Base-by-base conservation (phyloP, 2,329 filamentous ascomycete species). In the Lecanicillium sp. region DNA sequence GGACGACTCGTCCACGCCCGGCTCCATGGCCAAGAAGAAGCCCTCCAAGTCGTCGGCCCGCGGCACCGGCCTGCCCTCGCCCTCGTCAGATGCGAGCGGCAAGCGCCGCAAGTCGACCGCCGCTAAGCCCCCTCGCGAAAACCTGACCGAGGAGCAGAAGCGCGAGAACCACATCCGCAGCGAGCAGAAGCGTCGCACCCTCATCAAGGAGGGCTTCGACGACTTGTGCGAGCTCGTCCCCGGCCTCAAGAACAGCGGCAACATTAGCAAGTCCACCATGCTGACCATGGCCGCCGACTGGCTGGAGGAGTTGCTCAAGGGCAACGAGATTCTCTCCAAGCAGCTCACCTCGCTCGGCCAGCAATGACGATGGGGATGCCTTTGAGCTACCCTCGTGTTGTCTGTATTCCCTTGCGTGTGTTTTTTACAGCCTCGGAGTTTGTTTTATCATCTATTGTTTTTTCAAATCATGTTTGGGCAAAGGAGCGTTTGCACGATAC, bases 131-230 rank as follows among this genome's bases (percentile, higher is more conserved):
- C 54, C 68, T 3, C 64, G 83, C 18, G 82, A 81, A 54, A 94
- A 94, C 49, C 78, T 92, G 4, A 77, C 79, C 0, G 84, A 90
- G 48, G 80, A 84, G 44, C 84, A 92, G 59, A 92, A 90, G 60
- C 72, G 86, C 33, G 81, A 81, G 52, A 94, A 95, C 49, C 87
- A 94, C 54, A 92, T 94, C 47, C 72, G 81, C 37, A 92, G 87
- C 37, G 87, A 94, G 56, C 86, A 94, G 62, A 94, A 92, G 60
- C 75, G 88, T 25, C 73, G 87, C 34, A 87, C 86, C 18, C 67
- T 88, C 33, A 90, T 90, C 52, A 84, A 87, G 54, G 75, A 84
- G 47, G 86, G 86, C 0, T 94, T 90, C 50, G 83, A 88, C 31
- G 84, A 90, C 42, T 64, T 94, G n/a, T 77, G 77, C 46, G 71